Evolutionary conservation across 2,329 filamentous ascomycete species (phyloP), one percentile per base, ranked within the genome.

Genomic region (Beauveria rudraprayagi): DNA sequence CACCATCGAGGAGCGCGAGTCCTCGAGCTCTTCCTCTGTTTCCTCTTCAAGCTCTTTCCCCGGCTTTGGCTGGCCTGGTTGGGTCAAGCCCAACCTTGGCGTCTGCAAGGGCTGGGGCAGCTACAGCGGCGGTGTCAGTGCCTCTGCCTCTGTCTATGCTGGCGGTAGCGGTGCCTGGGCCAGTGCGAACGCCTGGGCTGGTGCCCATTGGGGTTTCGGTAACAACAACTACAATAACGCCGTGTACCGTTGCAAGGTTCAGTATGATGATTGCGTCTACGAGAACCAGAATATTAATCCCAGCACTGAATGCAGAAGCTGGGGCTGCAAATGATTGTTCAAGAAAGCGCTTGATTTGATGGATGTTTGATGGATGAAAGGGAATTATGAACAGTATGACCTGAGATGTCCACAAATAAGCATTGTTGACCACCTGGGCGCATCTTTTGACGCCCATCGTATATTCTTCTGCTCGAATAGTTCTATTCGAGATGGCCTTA

Each of bases 211-310:
- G 66, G 70, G 69, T 50, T 64, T 65, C 22, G 65, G 67, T 47
- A 71, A 71, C 64, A 73, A 74, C 44, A 66, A 66, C 57, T 69
- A 69, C 59, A 64, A 67, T 58, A 71, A 69, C 57, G 70, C 71
- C n/a, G 63, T 65, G 50, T 68, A 65, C 58, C 80, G 80, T 69
- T 83, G 81, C 69, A 70, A 73, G 62, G 70, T 72, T 22, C 81
- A 83, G 73, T 80, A 80, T 66, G 64, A 65, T 3, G 80, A 82
- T 66, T 83, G 80, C 63, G 66, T 80, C 62, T 53, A 43, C 16
- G 68, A 71, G 30, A 83, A 84, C 69, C 68, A 66, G 62, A 65
- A 70, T 14, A 70, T 77, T 34, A 71, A 71, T 46, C 72, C 70
- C 5, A 64, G 64, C 8, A 68, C 70, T 40, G 76, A 78, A 66